Conservation (phyloP, 169 alveolate species). For the Eimeria acervulina region DNA sequence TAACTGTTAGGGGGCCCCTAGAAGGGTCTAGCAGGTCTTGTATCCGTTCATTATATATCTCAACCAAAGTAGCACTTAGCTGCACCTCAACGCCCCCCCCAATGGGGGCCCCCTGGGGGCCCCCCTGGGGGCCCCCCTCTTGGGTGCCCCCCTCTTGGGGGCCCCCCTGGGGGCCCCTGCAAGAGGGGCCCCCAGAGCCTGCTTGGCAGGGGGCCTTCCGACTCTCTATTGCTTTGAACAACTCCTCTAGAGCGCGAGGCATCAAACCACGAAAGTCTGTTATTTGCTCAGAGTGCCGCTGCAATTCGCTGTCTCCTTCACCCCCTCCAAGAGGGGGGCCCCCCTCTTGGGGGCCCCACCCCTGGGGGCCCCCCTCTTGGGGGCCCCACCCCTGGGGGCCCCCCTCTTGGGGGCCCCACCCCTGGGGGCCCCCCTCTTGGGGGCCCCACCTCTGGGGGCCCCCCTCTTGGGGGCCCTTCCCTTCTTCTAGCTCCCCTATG, state of each 20-base stretch:
- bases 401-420: too few species aligned
- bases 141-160: too few species aligned
- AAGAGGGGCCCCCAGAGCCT: background rate
- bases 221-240: background rate
- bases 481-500: too few species aligned
- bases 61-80: constrained; percentile 55
- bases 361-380: background rate
- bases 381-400: too few species aligned
- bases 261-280: background rate
- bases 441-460: too few species aligned
- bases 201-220: background rate
- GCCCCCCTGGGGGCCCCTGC: background rate
- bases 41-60: constrained; percentile 76
- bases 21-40: constrained; percentile 73
- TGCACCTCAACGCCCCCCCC: constrained; percentile 4
- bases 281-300: background rate
- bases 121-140: too few species aligned
- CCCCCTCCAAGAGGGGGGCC: background rate
- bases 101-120: background rate
- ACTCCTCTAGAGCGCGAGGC: constrained; percentile 21
- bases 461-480: too few species aligned
- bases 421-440: constrained; percentile 5
- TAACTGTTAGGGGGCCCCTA: constrained; percentile 29
- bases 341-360: background rate
- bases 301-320: background rate